These are phyloP conservation scores for Urochloa ruziziensis DNA, from an alignment of 176 grass and related monocot species.

Conservation along the genomic window DNA sequence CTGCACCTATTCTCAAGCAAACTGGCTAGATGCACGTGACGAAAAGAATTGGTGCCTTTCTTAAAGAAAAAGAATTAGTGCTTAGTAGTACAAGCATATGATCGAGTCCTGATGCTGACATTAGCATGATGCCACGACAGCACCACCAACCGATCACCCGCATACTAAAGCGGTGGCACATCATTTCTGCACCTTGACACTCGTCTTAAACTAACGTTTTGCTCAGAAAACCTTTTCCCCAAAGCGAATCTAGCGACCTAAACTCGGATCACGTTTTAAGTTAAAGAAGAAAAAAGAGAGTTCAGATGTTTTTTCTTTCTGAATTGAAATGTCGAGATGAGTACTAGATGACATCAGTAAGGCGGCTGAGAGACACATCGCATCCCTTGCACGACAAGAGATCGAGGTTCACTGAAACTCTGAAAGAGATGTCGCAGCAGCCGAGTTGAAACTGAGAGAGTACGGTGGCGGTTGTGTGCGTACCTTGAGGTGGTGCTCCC, in stretches of 20 bases:
- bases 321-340: neutral
- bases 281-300: too few species aligned
- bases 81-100: neutral
- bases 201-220: slow-evolving; percentile 27
- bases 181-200: neutral
- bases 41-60: neutral
- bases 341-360: neutral
- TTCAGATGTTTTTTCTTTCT: neutral
- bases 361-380: neutral
- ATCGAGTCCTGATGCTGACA: neutral
- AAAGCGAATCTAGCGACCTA: slow-evolving; percentile 14
- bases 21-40: neutral
- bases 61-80: neutral
- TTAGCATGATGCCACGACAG: neutral
- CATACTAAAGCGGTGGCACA: neutral
- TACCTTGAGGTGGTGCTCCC: slow-evolving; percentile 76
- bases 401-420: neutral
- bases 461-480: neutral
- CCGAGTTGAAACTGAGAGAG: neutral
- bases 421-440: neutral
- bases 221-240: neutral
- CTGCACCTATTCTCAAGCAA: neutral
- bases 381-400: neutral
- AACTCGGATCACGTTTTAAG: neutral
- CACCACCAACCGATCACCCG: neutral